Base-by-base conservation (phyloP, 2,329 filamentous ascomycete species). In the Dactylellina haptotyla region DNA sequence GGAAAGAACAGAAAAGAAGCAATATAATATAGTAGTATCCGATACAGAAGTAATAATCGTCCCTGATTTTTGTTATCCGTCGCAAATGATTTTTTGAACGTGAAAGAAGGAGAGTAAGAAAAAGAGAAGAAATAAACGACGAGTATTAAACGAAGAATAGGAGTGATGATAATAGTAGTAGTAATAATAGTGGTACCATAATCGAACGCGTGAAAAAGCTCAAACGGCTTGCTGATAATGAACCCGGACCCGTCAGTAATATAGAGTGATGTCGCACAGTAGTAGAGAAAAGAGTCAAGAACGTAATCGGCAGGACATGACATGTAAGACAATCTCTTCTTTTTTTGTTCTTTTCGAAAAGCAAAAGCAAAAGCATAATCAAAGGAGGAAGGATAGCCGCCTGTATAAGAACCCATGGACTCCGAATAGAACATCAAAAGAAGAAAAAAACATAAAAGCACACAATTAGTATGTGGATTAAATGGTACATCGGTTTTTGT, bases 381-480 rank as follows among this genome's bases (percentile, higher is more conserved):
- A 53, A 41, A 48, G 16, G 12, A 67, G 32, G n/a, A 72, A 72
- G 41, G 43, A 72, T 72, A 72, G 59, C 67, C 67, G 53, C 67
- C 67, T 64, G 53, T 64, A 61, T 64, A 54, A 46, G 41, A 46
- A 61, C 54, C 67, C 59, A 32, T 59, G 20, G 58, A 72, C 67
- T 58, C 67, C 67, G 46, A 41, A 59, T 32, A 25, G 39, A 54
- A 23, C 41, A 61, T n/a, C n/a, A 20, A 37, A 37, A 39, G 18
- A 54, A 12, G 41, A 34, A 43, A 48, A 54, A 28, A 39, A 51
- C 57, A 39, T 30, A 61, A 43, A 50, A 20, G 39, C 10, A 53
- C 25, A 62, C 9, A 18, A 18, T 9, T 34, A 14, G 43, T 63
- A 20, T 51, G 58, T 53, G 43, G 34, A 65, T 72, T 59, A 59